These are phyloP conservation scores for Hypoxylon lienhwacheense DNA, from an alignment of 495 filamentous ascomycete species.

Conservation along the genomic window DNA sequence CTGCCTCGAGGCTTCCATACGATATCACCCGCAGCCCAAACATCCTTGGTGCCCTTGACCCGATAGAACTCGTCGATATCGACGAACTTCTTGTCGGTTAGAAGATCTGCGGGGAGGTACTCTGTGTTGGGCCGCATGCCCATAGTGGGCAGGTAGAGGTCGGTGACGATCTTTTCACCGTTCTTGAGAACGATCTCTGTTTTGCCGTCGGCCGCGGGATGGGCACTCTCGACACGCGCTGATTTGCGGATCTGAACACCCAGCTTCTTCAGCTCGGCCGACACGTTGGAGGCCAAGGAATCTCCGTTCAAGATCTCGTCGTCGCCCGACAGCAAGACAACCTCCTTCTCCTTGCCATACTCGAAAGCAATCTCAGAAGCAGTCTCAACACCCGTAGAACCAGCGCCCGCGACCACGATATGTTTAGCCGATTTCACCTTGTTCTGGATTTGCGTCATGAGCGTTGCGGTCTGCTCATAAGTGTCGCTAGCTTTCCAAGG, in stretches of 20 bases:
- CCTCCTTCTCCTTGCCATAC: constrained; percentile 51
- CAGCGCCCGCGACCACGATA: constrained; percentile 50
- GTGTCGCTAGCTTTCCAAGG: constrained; percentile 50
- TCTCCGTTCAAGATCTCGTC: constrained; percentile 47
- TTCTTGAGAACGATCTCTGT: constrained; percentile 42
- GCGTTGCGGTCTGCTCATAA: constrained; percentile 40
- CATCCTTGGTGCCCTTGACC: constrained; percentile 46
- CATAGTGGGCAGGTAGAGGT: constrained; percentile 65
- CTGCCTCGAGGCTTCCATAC: constrained; percentile 49
- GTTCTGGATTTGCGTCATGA: constrained; percentile 35
- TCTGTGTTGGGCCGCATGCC: constrained; percentile 63
- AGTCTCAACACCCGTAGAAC: constrained; percentile 48
- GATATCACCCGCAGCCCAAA: constrained; percentile 60
- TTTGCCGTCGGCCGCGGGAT: constrained; percentile 36
- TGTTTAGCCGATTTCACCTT: constrained; percentile 42
- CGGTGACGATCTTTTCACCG: constrained; percentile 50
- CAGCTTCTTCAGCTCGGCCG: constrained; percentile 52
- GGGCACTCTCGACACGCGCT: constrained; percentile 39
- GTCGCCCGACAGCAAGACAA: constrained; percentile 52
- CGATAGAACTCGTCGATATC: constrained; percentile 58
- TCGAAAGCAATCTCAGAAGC: constrained; percentile 50
- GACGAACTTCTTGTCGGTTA: constrained; percentile 57
- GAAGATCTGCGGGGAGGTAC: constrained; percentile 55
- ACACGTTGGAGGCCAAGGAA: constrained; percentile 37
- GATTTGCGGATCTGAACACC: constrained; percentile 51